These are phyloP conservation scores for Sapria himalayana DNA, from an alignment of 345 rosid genomes.

Conservation along the genomic window DNA sequence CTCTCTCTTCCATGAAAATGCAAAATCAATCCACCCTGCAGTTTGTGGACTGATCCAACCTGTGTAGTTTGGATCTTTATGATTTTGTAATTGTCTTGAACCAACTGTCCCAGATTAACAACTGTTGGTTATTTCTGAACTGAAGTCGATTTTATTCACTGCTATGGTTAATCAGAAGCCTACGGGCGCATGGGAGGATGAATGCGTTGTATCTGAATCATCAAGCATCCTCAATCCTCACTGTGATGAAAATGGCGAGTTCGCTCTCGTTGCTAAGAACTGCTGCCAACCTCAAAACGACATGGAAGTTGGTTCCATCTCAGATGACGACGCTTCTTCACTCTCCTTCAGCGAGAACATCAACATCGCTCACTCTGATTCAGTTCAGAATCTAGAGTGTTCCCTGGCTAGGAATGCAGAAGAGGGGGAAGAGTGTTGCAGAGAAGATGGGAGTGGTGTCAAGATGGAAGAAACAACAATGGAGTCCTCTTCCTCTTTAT, in stretches of 20 bases:
- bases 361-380: conserved; percentile 17
- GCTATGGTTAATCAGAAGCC: conserved; percentile 17
- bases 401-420: conserved; percentile 15
- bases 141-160: no score
- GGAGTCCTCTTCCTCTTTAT: conserved; percentile 11
- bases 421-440: conserved; percentile 54
- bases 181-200: conserved; percentile 44
- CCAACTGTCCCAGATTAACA: no score
- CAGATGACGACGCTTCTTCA: conserved; percentile 28
- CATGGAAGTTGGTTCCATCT: conserved; percentile 19
- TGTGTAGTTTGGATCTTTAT: no score
- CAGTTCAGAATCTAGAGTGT: conserved; percentile 17
- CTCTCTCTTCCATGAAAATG: no score
- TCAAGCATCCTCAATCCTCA: conserved; percentile 23
- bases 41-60: no score
- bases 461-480: conserved; percentile 34
- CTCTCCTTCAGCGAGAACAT: conserved; percentile 22
- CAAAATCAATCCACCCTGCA: no score
- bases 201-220: conserved; percentile 38
- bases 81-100: no score
- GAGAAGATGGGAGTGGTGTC: conserved; percentile 71
- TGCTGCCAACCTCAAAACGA: conserved; percentile 10
- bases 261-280: conserved; percentile 9
- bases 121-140: no score
- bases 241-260: conserved; percentile 4